Evolutionary conservation across 2,329 filamentous ascomycete species (phyloP).

Genomic region (Alternaria hordeiaustralica): DNA sequence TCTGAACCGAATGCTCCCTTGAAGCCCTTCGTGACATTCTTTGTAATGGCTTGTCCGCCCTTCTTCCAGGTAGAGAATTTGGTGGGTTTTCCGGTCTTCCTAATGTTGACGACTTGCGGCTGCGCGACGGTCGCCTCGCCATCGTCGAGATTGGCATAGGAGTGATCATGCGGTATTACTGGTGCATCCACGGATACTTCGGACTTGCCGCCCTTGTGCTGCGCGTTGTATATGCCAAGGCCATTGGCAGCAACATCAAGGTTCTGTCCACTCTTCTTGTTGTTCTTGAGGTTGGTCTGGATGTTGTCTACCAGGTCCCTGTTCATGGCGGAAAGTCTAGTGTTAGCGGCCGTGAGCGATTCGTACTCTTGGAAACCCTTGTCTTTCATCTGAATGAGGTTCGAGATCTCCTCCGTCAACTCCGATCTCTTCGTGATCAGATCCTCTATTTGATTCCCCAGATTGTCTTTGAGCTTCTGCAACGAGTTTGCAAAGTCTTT

Average conservation of each 20-base stretch:
- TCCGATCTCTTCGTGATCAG: conserved; percentile 87
- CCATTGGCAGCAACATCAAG: conserved; percentile 60
- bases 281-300: conserved; percentile 88
- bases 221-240: conserved; percentile 65
- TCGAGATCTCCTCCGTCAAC: conserved; percentile 82
- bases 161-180: conserved; percentile 42
- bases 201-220: conserved; percentile 47
- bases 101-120: conserved; percentile 93
- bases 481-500: conserved; percentile 68
- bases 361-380: conserved; percentile 95
- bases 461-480: conserved; percentile 79
- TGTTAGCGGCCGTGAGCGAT: conserved; percentile 91
- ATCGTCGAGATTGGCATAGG: conserved; percentile 60
- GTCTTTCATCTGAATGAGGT: conserved; percentile 84
- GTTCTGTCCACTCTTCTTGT: conserved; percentile 59
- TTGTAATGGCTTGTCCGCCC: conserved; percentile 89
- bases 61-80: conserved; percentile 99
- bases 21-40: conserved; percentile 91
- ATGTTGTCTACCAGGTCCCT: conserved; percentile 94
- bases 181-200: conserved; percentile 53
- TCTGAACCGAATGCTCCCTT: conserved; percentile 82
- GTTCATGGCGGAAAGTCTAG: conserved; percentile 92
- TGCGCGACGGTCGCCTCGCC: conserved; percentile 68
- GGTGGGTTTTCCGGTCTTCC: conserved; percentile 84
- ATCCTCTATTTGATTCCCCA: conserved; percentile 77